Evolutionary conservation across 257 asterid genomes (phyloP), one percentile per base, ranked within the genome.

Genomic region (Euphrasia confusa): DNA sequence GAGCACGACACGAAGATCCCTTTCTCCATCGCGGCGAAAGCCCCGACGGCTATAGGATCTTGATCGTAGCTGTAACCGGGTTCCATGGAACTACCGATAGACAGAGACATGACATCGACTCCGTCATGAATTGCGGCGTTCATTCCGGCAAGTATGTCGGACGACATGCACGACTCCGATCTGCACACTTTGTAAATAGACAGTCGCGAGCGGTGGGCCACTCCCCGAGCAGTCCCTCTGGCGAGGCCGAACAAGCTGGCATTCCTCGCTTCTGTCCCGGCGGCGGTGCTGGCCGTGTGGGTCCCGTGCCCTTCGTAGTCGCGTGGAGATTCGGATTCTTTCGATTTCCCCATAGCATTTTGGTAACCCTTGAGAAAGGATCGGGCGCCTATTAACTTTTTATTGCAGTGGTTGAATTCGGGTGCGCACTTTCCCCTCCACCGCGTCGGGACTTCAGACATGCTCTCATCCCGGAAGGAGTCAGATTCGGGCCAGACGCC

Each of bases 1-100:
- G 96, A 87, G 0, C 94, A 83, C 3, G 96, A 80, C 14, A 87
- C 94, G 30, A 87, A 83, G 45, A 85, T 85, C 10, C 88, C 88
- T 67, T 79, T 83, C 71, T 84, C 89, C 74, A 82, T 59, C 5
- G 96, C 96, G 4, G 95, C 90, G 54, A 86, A 88, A 14, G 95
- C 35, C 0, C 83, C 88, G 39, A 86, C 74, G 0, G 96, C 93
- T 0, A 88, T 54, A 0, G 90, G 93, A 50, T 88, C 95, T 9
- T 60, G 61, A 14, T 86, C 69, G 7, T 85, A 10, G 28, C 7
- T 1, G 40, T 35, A 35, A 35, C 10, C 40, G 8, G 40, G 0
- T 1, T 6, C 0, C 40, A 35, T 35, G 1, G 40, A 0, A 35
- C 74, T 80, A 8, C 80, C 81, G 53, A 88, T 42, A 0, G 95